Evolutionary conservation across 495 filamentous ascomycete genomes (phyloP), one percentile per base, ranked within the genome.

Genomic region (Penicillium diatomitis): DNA sequence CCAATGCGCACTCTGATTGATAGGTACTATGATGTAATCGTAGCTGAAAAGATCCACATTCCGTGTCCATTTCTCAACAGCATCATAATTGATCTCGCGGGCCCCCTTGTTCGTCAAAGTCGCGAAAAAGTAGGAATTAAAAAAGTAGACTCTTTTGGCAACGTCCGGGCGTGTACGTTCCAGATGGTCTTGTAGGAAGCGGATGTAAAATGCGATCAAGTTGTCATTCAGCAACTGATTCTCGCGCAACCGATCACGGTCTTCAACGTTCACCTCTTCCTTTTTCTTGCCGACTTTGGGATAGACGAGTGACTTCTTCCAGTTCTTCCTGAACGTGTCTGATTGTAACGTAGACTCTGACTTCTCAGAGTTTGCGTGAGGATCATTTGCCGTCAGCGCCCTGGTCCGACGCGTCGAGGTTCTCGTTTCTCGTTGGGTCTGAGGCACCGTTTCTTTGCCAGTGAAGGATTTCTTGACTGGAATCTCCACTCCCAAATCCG

Each of bases 221-320:
- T 88, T 95, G 67, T 98, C 92, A 55, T 98, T 98, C 11, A 98
- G 63, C 47, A 85, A 95, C 55, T 96, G 76, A n/a, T 81, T 81
- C 51, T 88, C 87, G 45, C 90, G 83, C 12, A 97, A 75, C 34
- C 89, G 78, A 20, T 79, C 72, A 44, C 95, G 83, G 63, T 98
- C 92, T 11, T 79, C 73, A 52, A 83, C 83, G 47, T 87, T 81
- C 9, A 97, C 87, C 27, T 82, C 83, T 11, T 86, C 80, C 52
- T 82, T 82, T 52, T 82, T 84, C 51, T 80, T 81, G 4, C 85
- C 88, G 38, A 68, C 70, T 33, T 69, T 69, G 4, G 87, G 86
- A 58, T 84, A 92, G 2, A 85, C 72, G 12, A 97, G 69, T 8
- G 89, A 74, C 27, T 78, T 78, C 36, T 54, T 49, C 70, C 67